Conservation (phyloP, 1,139 yeast genomes). For the Pichia sp. region DNA sequence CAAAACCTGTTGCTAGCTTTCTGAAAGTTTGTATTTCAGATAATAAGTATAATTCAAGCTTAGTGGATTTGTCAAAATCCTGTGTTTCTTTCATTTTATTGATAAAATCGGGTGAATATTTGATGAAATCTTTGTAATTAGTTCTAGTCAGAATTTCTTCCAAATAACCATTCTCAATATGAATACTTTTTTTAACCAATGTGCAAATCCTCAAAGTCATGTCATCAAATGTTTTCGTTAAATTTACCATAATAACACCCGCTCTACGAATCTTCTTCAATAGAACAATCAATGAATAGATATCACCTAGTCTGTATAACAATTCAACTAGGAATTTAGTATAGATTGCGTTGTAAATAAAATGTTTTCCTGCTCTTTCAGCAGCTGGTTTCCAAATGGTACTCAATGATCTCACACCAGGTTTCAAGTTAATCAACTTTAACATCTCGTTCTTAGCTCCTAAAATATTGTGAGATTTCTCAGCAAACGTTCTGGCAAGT, state of each 20-base stretch:
- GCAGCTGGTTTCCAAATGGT: constrained; percentile 90
- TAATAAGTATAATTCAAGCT: constrained; percentile 37
- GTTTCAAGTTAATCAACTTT: constrained; percentile 54
- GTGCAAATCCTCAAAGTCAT: constrained; percentile 43
- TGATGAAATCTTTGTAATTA: constrained; percentile 39
- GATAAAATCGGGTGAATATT: constrained; percentile 34
- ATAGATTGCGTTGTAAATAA: constrained; percentile 67
- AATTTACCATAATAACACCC: constrained; percentile 63
- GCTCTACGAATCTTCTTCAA: constrained; percentile 68
- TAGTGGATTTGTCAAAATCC: constrained; percentile 29
- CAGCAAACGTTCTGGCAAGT: constrained; percentile 55
- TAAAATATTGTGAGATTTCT: constrained; percentile 44
- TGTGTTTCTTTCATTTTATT: constrained; percentile 17
- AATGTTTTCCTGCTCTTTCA: constrained; percentile 92
- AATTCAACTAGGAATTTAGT: constrained; percentile 56
- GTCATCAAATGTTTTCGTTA: constrained; percentile 58
- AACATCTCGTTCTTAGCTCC: constrained; percentile 62
- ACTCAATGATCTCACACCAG: constrained; percentile 64
- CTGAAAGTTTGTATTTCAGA: constrained; percentile 56
- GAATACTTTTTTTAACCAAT: constrained; percentile 40
- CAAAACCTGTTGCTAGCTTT: constrained; percentile 72
- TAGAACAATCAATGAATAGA: constrained; percentile 51
- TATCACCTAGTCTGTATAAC: constrained; percentile 47
- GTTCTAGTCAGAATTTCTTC: constrained; percentile 46
- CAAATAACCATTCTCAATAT: constrained; percentile 42